Percentiles rank a stretch among this genome's conserved stretches.
phyloP scores from a whole-genome alignment of 1,284 basidiomycete species.

The Pholiota adiposa region DNA sequence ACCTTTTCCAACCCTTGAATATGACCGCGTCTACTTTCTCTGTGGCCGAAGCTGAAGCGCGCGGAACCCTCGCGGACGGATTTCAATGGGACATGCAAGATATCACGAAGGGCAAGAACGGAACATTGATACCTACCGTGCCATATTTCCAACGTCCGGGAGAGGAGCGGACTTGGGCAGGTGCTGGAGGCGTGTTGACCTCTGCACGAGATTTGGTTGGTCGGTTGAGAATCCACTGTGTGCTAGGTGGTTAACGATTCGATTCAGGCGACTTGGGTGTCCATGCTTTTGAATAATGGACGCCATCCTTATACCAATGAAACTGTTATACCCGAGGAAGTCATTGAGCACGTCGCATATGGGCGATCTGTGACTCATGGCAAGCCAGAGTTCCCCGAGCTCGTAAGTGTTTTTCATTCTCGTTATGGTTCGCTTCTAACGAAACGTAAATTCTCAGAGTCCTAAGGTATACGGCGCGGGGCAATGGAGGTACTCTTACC shows the following conservation, averaged over 20 bases:
- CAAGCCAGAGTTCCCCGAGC: conserved; percentile 36
- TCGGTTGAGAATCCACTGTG: background rate
- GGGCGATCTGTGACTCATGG: conserved; percentile 37
- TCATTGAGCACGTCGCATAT: conserved; percentile 41
- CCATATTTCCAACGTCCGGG: conserved; percentile 41
- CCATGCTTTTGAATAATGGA: conserved; percentile 47
- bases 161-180: conserved; percentile 41
- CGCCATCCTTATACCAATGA: conserved; percentile 43
- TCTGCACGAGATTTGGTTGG: conserved; percentile 41
- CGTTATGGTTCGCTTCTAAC: background rate
- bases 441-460: conserved; percentile 13
- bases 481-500: conserved; percentile 42
- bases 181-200: conserved; percentile 47
- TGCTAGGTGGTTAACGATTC: background rate
- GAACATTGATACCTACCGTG: conserved; percentile 34
- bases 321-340: conserved; percentile 41
- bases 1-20: conserved; percentile 46
- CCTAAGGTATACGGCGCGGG: conserved; percentile 46
- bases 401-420: conserved; percentile 25
- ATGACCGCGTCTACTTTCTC: conserved; percentile 51
- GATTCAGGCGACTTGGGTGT: conserved; percentile 44
- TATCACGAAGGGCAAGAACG: conserved; percentile 30
- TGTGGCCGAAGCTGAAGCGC: conserved; percentile 36
- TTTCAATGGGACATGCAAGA: conserved; percentile 37
- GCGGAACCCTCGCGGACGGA: conserved; percentile 41